phyloP scores from a whole-genome alignment of 2,329 filamentous ascomycete species.

The Botrytis pseudocinerea region DNA sequence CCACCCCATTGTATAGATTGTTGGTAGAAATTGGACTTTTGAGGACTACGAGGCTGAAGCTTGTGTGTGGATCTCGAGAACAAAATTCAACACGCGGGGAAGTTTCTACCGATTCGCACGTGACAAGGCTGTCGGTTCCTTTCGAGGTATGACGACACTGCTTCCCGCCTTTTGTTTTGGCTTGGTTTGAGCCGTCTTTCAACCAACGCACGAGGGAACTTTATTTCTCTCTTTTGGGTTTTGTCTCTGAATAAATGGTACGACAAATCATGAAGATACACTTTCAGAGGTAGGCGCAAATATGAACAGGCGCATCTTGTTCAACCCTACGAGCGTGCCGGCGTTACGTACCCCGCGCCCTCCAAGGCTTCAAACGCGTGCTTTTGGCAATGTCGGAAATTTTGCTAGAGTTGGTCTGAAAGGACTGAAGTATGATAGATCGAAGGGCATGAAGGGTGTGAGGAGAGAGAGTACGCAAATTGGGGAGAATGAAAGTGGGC shows the following conservation, averaged over 20 bases:
- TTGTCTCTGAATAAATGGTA: background rate
- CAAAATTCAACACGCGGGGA: constrained; percentile 17
- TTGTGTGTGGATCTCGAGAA: constrained; percentile 22
- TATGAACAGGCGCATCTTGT: constrained; percentile 39
- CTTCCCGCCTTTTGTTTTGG: constrained; percentile 11
- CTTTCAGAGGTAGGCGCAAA: constrained; percentile 14
- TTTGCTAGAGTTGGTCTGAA: constrained; percentile 26
- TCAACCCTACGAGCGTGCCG: constrained; percentile 43
- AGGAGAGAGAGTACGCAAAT: constrained; percentile 49
- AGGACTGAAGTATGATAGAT: constrained; percentile 21
- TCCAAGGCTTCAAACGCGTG: constrained; percentile 26
- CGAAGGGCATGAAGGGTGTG: constrained; percentile 27
- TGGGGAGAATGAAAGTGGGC: constrained; percentile 70
- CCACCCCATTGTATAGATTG: constrained; percentile 57
- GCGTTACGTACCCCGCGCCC: constrained; percentile 37
- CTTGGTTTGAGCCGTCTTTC: background rate
- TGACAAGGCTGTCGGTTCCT: constrained; percentile 25
- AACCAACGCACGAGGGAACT: background rate
- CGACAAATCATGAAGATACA: constrained; percentile 14
- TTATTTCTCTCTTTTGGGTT: background rate
- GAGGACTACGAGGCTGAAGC: constrained; percentile 21
- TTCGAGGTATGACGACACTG: constrained; percentile 27
- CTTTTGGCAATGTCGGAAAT: constrained; percentile 33
- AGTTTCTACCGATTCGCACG: constrained; percentile 17
- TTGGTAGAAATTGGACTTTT: constrained; percentile 22